phyloP scores from a whole-genome alignment of 1,139 yeast genomes.

The Geotrichum siamense region DNA sequence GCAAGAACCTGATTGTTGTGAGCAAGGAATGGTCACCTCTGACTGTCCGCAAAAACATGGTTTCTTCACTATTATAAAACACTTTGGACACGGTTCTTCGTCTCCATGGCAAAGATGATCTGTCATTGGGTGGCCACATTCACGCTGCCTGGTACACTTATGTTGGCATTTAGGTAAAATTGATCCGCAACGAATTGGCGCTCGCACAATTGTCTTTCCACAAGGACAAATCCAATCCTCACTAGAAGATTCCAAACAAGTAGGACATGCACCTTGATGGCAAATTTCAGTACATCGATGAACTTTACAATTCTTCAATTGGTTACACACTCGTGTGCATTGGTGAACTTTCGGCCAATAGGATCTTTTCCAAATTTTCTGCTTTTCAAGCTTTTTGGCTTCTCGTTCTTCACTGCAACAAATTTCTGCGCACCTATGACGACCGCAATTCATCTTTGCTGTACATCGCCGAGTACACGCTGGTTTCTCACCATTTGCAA shows the following conservation, averaged over 20 bases:
- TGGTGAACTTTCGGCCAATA: constrained; percentile 47
- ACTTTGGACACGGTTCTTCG: constrained; percentile 60
- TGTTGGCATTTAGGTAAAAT: constrained; percentile 57
- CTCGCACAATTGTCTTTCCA: constrained; percentile 70
- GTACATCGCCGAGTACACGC: constrained; percentile 69
- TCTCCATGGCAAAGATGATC: constrained; percentile 72
- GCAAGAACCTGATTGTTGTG: constrained; percentile 63
- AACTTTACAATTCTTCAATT: constrained; percentile 58
- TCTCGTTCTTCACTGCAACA: constrained; percentile 66
- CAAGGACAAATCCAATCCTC: constrained; percentile 81
- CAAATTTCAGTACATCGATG: constrained; percentile 73
- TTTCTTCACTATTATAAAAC: constrained; percentile 60
- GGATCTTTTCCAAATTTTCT: constrained; percentile 37
- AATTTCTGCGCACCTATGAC: constrained; percentile 61
- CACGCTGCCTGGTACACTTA: constrained; percentile 54
- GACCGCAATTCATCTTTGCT: constrained; percentile 68
- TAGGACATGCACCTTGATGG: constrained; percentile 77
- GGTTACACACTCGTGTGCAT: constrained; percentile 65
- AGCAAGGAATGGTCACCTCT: constrained; percentile 58
- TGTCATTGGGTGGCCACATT: constrained; percentile 73
- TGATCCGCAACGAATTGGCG: constrained; percentile 90
- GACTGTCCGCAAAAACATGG: constrained; percentile 66
- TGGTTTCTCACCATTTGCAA: constrained; percentile 47
- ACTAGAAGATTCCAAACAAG: constrained; percentile 75
- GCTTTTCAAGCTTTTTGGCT: constrained; percentile 58